Conservation (phyloP, 2,329 filamentous ascomycete species). For the Amylocarpus encephaloides region DNA sequence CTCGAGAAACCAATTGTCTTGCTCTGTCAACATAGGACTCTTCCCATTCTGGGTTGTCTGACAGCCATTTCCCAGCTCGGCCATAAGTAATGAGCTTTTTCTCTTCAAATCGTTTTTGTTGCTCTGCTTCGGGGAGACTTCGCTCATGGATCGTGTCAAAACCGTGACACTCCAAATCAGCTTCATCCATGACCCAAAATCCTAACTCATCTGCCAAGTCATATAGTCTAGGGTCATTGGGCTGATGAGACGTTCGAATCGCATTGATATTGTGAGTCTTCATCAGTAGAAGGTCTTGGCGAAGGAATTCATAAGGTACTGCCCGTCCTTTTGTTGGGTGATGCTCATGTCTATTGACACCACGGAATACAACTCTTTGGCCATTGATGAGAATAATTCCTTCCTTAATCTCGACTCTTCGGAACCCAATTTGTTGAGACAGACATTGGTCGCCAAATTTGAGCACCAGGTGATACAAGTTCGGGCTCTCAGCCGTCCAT, state of each 20-base stretch:
- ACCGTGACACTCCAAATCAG: conserved; percentile 48
- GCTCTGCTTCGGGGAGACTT: conserved; percentile 45
- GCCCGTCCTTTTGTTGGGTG: conserved; percentile 51
- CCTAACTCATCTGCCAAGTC: conserved; percentile 61
- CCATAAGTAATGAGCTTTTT: conserved; percentile 52
- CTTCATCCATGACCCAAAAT: conserved; percentile 52
- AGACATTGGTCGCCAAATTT: conserved; percentile 33
- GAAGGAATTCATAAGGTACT: conserved; percentile 45
- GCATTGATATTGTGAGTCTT: conserved; percentile 60
- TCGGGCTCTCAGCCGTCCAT: conserved; percentile 63
- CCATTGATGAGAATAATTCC: conserved; percentile 59
- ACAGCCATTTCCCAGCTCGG: conserved; percentile 51
- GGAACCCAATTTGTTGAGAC: conserved; percentile 54
- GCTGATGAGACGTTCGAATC: conserved; percentile 62
- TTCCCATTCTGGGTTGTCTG: conserved; percentile 54
- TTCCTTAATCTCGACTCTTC: conserved; percentile 54
- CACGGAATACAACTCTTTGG: conserved; percentile 51
- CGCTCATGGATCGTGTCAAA: conserved; percentile 32
- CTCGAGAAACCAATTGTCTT: conserved; percentile 55
- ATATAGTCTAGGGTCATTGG: conserved; percentile 53
- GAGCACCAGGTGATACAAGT: conserved; percentile 51
- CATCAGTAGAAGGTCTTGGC: conserved; percentile 48
- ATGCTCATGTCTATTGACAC: conserved; percentile 66
- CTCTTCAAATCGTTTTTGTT: conserved; percentile 52
- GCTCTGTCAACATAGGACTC: conserved; percentile 63